Conservation (phyloP, 2,329 filamentous ascomycete genomes). For the Fusarium longipes region DNA sequence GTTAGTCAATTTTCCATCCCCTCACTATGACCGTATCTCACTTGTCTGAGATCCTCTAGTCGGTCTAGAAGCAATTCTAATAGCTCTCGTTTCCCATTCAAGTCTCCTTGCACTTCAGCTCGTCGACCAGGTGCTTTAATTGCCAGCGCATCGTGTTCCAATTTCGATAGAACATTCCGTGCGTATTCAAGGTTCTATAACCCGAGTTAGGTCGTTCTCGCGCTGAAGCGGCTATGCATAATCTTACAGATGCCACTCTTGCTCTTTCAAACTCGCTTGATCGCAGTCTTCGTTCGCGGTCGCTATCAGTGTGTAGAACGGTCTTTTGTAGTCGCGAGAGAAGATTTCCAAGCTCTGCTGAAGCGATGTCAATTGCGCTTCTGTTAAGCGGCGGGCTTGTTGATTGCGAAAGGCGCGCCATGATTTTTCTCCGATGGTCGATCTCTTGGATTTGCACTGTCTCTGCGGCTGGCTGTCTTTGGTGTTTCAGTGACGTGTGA, state of each 20-base stretch:
- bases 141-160: conserved; percentile 75
- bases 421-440: conserved; percentile 32
- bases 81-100: conserved; percentile 72
- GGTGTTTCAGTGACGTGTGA: conserved; percentile 47
- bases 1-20: conserved; percentile 18
- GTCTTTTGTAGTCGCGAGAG: conserved; percentile 73
- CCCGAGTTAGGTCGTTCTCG: conserved; percentile 8
- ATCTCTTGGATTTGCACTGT: conserved; percentile 9
- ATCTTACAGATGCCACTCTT: conserved; percentile 55
- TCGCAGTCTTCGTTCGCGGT: conserved; percentile 67
- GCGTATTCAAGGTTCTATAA: conserved; percentile 77
- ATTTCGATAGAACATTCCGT: conserved; percentile 72
- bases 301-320: conserved; percentile 70
- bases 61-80: conserved; percentile 74
- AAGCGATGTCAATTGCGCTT: conserved; percentile 46
- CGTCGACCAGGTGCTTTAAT: conserved; percentile 69
- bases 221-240: not conserved
- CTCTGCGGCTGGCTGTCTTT: conserved; percentile 13
- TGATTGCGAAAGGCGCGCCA: conserved; percentile 46
- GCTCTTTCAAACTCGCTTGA: conserved; percentile 73
- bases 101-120: conserved; percentile 70
- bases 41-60: conserved; percentile 74
- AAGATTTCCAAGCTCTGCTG: conserved; percentile 69
- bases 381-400: conserved; percentile 19
- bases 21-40: conserved; percentile 46